These are phyloP conservation scores for Candida glucosophila DNA, from an alignment of 1,139 yeast genomes.

Conservation along the genomic window DNA sequence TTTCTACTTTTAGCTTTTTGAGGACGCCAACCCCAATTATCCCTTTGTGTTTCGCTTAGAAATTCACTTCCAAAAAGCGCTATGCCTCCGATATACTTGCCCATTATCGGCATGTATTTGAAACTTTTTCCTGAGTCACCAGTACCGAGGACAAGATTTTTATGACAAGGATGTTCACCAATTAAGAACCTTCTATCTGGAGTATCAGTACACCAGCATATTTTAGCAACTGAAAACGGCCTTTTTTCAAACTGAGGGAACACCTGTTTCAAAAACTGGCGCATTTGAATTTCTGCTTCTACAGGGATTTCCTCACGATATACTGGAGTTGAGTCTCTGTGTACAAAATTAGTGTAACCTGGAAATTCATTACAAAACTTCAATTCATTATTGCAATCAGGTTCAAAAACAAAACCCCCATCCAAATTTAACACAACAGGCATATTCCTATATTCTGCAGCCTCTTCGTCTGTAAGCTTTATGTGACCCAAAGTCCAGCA, in stretches of 20 bases:
- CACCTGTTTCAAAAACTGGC: conserved; percentile 11
- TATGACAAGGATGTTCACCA: conserved; percentile 11
- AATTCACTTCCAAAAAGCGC: conserved; percentile 9
- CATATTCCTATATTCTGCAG: conserved; percentile 15
- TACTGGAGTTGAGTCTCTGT: conserved; percentile 10
- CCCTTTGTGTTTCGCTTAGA: conserved; percentile 7
- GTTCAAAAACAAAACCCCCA: conserved; percentile 23
- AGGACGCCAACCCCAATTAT: conserved; percentile 17
- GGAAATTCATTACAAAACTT: conserved; percentile 18
- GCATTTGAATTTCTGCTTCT: conserved; percentile 14
- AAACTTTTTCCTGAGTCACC: conserved; percentile 37
- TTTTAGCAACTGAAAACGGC: conserved; percentile 10
- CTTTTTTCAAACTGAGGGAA: conserved; percentile 12
- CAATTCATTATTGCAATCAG: conserved; percentile 13
- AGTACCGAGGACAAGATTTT: conserved; percentile 12
- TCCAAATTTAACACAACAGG: conserved; percentile 34
- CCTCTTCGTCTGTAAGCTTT: conserved; percentile 23
- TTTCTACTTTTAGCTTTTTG: conserved; percentile 9
- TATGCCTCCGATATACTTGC: conserved; percentile 19
- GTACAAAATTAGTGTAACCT: conserved; percentile 11
- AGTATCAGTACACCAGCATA: conserved; percentile 20
- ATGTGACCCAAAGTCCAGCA: conserved; percentile 36
- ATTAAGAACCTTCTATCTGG: conserved; percentile 15
- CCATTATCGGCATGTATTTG: conserved; percentile 34
- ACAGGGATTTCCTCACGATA: conserved; percentile 11